Evolutionary conservation across 2,329 filamentous ascomycete species (phyloP), one percentile per base, ranked within the genome.

Genomic region (Talaromyces sp.): DNA sequence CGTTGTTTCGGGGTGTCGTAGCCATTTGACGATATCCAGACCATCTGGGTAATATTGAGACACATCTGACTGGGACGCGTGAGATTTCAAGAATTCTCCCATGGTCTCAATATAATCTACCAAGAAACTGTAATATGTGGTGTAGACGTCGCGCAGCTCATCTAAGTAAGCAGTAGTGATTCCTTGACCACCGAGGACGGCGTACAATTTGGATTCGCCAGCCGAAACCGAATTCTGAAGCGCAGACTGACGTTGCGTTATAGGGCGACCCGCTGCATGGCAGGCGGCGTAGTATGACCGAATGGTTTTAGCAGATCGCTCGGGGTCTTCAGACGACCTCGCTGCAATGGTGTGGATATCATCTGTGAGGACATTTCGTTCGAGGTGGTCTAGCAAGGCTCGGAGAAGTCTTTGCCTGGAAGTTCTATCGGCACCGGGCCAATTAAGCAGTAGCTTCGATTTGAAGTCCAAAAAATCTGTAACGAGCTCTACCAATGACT

Each of bases 21-120:
- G 85, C 95, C 95, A 99, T 73, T 87, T 84, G 83, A 98, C 87
- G 69, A 99, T 85, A 79, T 99, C 93, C 66, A 99, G 81, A 21
- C 95, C 95, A 79, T 99, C 97, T 65, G 93, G 86, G 76, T 96
- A 99, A 66, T 96, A 87, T 84, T 50, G 46, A n/a, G 14, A 50
- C 14, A 54, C n/a, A 23, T 54, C 28, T 33, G 25, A 28, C 25
- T 52, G 48, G 98, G 31, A 54, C 16, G 31, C 31, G 5, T 21
- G 31, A 21, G 48, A 50, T 31, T 50, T 50, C 7, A 50, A 18
- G 16, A 50, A 50, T 7, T 50, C 46, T 31, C 46, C 46, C 46
- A 50, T 50, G 1, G 46, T 50, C 46, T 50, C 46, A 8, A 33
- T 18, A 21, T 6, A 52, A 18, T 52, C 48, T 11, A 14, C 48